These are phyloP conservation scores for Lasiodiplodia gonubiensis DNA, from an alignment of 2,329 filamentous ascomycete genomes.

Conservation along the genomic window DNA sequence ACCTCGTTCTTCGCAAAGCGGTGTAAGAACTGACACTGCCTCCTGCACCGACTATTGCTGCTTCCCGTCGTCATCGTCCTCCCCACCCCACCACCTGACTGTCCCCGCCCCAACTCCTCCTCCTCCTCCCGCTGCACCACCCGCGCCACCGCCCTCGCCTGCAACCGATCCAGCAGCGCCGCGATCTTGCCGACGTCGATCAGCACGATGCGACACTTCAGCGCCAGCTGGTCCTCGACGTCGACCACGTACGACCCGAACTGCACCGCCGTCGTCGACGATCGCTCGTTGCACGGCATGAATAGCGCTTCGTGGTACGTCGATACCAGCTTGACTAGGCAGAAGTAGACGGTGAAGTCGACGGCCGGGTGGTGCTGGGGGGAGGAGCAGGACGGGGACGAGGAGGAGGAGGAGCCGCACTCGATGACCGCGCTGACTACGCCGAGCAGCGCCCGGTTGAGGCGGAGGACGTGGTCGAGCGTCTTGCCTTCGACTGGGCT, in stretches of 20 bases:
- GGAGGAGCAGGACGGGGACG: too few species aligned
- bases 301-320: background rate
- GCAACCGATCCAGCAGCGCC: background rate
- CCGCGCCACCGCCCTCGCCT: background rate
- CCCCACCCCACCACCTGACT: background rate
- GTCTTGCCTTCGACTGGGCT: background rate
- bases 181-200: background rate
- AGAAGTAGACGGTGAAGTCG: constrained; percentile 4
- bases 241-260: background rate
- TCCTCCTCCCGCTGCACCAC: background rate
- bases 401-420: background rate
- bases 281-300: background rate
- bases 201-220: background rate
- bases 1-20: background rate
- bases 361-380: background rate
- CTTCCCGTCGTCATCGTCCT: background rate
- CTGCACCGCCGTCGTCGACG: background rate
- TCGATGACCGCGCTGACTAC: background rate
- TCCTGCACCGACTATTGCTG: background rate
- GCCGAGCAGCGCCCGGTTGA: background rate
- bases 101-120: background rate
- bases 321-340: background rate
- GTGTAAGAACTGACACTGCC: background rate
- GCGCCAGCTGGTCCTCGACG: background rate
- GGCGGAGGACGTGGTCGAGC: background rate